Evolutionary conservation across 75 land plant species (phyloP).

Genomic region (Gnetum montanum): DNA sequence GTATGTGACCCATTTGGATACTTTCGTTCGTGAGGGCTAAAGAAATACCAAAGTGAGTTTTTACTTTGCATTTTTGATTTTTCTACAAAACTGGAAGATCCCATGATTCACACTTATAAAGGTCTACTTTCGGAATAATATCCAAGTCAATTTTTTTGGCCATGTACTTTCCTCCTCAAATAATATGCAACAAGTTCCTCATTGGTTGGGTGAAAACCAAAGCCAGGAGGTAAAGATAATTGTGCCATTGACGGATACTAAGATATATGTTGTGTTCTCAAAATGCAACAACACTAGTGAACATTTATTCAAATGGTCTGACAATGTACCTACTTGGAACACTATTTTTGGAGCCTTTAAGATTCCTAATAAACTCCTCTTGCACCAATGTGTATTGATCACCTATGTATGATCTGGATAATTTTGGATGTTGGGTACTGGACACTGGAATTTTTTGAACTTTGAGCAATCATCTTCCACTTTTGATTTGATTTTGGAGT

Average conservation of each 20-base stretch:
- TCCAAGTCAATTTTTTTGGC: constrained; percentile 5
- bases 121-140: constrained; percentile 6
- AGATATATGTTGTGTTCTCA: no score
- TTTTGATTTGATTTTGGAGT: no score
- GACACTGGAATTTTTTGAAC: no score
- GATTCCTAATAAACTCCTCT: no score
- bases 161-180: constrained; percentile 9
- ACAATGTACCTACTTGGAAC: no score
- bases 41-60: constrained; percentile 51
- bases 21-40: constrained; percentile 48
- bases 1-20: constrained; percentile 60
- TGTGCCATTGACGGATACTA: constrained; percentile 5
- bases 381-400: no score
- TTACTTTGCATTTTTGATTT: constrained; percentile 3
- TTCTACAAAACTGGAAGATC: constrained; percentile 5
- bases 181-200: constrained; percentile 12
- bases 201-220: constrained; percentile 9
- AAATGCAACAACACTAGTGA: no score
- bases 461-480: no score
- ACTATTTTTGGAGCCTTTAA: no score
- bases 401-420: no score
- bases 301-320: no score
- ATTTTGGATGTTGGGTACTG: no score
- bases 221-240: constrained; percentile 5
- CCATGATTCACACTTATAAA: constrained; percentile 7